Conservation (phyloP, 441 rosid species). For the Viola pubescens region DNA sequence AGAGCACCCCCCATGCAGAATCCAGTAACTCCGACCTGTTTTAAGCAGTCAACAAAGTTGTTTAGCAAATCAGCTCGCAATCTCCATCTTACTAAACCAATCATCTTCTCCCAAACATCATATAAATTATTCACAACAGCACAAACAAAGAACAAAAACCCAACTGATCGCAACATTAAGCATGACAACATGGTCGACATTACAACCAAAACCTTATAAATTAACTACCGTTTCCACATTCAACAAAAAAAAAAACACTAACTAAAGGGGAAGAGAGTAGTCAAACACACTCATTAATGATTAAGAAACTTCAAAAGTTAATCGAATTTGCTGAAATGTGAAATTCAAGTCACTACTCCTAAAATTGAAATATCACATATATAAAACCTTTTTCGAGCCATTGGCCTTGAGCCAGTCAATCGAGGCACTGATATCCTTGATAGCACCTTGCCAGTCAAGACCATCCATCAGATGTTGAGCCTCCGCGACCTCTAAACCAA, state of each 20-base stretch:
- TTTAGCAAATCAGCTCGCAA: background rate
- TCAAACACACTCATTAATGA: too few species aligned
- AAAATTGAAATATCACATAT: too few species aligned
- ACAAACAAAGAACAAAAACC: background rate
- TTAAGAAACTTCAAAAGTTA: too few species aligned
- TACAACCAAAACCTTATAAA: background rate
- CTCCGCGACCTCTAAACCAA: conserved; percentile 82
- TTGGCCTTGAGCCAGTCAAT: conserved; percentile 78
- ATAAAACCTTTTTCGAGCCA: conserved; percentile 73
- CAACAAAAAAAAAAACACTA: too few species aligned
- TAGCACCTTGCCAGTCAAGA: conserved; percentile 95
- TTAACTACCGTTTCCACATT: too few species aligned
- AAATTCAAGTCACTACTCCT: too few species aligned
- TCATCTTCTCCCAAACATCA: background rate
- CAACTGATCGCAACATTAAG: background rate
- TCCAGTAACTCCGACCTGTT: conserved; percentile 89
- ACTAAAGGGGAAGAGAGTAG: too few species aligned
- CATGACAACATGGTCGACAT: background rate
- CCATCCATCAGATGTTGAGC: conserved; percentile 91
- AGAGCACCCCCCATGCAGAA: conserved; percentile 96
- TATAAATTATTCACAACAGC: background rate
- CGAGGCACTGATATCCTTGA: conserved; percentile 80
- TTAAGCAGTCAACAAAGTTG: conserved; percentile 9
- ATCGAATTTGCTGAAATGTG: too few species aligned
- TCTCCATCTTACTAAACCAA: background rate